Conservation (phyloP, 2,329 filamentous ascomycete genomes). For the Fusarium goolgardi region DNA sequence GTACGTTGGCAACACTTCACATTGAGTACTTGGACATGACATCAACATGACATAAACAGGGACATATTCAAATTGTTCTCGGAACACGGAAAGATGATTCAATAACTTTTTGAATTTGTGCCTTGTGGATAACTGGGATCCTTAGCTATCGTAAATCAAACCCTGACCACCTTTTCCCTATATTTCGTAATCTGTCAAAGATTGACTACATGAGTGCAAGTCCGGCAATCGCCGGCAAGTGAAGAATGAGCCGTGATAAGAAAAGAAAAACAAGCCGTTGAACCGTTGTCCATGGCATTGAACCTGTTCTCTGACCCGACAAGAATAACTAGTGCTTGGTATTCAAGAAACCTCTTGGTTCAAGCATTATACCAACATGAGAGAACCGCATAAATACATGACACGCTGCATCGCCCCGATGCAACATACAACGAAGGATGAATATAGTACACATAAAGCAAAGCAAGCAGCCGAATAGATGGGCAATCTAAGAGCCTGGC, state of each 20-base stretch:
- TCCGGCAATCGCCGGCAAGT: slow-evolving; percentile 6
- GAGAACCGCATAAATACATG: slow-evolving; percentile 4
- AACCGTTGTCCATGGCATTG: slow-evolving; percentile 5
- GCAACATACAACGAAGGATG: slow-evolving; percentile 13
- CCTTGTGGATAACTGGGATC: slow-evolving; percentile 12
- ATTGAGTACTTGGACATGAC: not conserved
- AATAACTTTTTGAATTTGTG: slow-evolving; percentile 21
- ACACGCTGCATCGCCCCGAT: slow-evolving; percentile 6
- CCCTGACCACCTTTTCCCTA: slow-evolving; percentile 28
- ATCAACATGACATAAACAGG: not conserved
- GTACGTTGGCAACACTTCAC: slow-evolving; percentile 3
- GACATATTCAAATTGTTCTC: not conserved
- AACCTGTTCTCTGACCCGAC: slow-evolving; percentile 6
- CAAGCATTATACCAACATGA: slow-evolving; percentile 10
- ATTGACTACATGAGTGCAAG: slow-evolving; percentile 7
- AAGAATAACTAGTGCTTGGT: slow-evolving; percentile 9
- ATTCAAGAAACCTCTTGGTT: slow-evolving; percentile 9
- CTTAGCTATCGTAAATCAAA: slow-evolving; percentile 2
- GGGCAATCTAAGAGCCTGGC: slow-evolving; percentile 49
- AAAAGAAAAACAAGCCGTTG: not conserved
- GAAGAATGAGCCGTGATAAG: slow-evolving; percentile 14
- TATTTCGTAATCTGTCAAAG: slow-evolving; percentile 31
- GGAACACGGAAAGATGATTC: not conserved
- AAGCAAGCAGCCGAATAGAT: slow-evolving; percentile 23
- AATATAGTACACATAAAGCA: slow-evolving; percentile 43